Conservation (phyloP, 306 rosid genomes). For the Oxytropis ochrocephala region DNA sequence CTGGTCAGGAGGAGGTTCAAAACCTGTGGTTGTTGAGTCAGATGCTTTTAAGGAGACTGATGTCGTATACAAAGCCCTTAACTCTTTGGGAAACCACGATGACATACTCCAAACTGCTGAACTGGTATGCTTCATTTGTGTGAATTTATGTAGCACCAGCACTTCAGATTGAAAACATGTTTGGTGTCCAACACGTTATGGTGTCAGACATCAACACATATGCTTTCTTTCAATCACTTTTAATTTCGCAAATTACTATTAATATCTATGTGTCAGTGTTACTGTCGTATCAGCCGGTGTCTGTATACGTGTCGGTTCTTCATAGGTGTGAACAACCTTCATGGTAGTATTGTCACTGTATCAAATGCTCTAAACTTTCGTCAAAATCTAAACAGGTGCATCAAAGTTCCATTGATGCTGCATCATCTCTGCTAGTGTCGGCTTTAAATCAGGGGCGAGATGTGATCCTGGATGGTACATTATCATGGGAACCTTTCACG, state of each 20-base stretch:
- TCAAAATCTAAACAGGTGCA: slow-evolving; percentile 49
- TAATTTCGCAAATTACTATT: too few species aligned
- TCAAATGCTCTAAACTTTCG: background rate
- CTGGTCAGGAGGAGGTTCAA: slow-evolving; percentile 57
- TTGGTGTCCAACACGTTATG: too few species aligned
- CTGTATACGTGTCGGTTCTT: too few species aligned
- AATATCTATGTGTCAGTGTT: too few species aligned
- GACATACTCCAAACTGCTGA: slow-evolving; percentile 88
- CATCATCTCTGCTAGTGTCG: slow-evolving; percentile 78
- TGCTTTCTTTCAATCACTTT: too few species aligned
- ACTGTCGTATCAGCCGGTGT: too few species aligned
- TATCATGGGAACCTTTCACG: slow-evolving; percentile 86
- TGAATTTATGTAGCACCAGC: too few species aligned
- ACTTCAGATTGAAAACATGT: too few species aligned
- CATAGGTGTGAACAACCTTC: background rate
- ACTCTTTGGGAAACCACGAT: slow-evolving; percentile 61
- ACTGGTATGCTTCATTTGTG: slow-evolving; percentile 35
- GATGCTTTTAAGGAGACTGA: slow-evolving; percentile 94
- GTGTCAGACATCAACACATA: too few species aligned
- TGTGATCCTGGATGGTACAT: slow-evolving; percentile 88
- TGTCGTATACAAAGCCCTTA: slow-evolving; percentile 62
- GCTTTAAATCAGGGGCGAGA: slow-evolving; percentile 88
- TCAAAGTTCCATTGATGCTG: slow-evolving; percentile 78
- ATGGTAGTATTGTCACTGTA: background rate
- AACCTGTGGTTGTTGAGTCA: slow-evolving; percentile 75